These are phyloP conservation scores for Salinomyces thailandicus DNA, from an alignment of 2,329 filamentous ascomycete species.

Conservation along the genomic window DNA sequence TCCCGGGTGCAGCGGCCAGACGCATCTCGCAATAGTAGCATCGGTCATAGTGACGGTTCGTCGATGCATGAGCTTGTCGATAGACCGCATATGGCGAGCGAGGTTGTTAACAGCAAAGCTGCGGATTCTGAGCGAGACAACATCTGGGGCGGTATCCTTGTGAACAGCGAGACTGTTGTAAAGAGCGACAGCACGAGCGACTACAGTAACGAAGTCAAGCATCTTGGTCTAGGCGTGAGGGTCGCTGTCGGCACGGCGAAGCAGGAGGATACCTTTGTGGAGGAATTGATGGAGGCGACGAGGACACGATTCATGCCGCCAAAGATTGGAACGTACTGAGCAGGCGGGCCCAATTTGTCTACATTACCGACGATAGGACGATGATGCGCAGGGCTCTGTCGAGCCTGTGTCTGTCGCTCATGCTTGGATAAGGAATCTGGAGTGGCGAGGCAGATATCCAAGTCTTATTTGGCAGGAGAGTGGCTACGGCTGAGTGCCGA, in stretches of 20 bases:
- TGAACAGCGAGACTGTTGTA: slow-evolving; percentile 27
- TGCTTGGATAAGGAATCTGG: too few species aligned
- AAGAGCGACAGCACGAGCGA: slow-evolving; percentile 21
- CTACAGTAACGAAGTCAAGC: slow-evolving; percentile 13
- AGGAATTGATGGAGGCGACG: slow-evolving; percentile 24
- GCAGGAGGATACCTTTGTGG: slow-evolving; percentile 34
- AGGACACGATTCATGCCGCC: slow-evolving; percentile 16
- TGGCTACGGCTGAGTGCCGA: too few species aligned
- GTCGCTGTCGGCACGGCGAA: slow-evolving; percentile 23
- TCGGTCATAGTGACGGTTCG: slow-evolving; percentile 8
- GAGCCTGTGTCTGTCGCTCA: neutral
- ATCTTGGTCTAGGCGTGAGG: slow-evolving; percentile 20
- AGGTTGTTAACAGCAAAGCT: slow-evolving; percentile 8
- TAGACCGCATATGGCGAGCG: slow-evolving; percentile 14
- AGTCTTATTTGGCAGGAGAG: too few species aligned
- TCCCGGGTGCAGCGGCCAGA: neutral
- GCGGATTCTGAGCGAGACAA: slow-evolving; percentile 11
- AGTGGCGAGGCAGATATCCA: too few species aligned
- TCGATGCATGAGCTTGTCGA: slow-evolving; percentile 20
- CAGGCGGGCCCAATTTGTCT: too few species aligned
- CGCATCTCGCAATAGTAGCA: slow-evolving; percentile 9
- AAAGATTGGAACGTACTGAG: slow-evolving; percentile 6
- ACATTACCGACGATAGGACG: neutral
- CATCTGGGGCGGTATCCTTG: slow-evolving; percentile 27
- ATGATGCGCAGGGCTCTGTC: neutral